phyloP scores from a whole-genome alignment of 768 basidiomycete genomes.

The Mycena amicta region DNA sequence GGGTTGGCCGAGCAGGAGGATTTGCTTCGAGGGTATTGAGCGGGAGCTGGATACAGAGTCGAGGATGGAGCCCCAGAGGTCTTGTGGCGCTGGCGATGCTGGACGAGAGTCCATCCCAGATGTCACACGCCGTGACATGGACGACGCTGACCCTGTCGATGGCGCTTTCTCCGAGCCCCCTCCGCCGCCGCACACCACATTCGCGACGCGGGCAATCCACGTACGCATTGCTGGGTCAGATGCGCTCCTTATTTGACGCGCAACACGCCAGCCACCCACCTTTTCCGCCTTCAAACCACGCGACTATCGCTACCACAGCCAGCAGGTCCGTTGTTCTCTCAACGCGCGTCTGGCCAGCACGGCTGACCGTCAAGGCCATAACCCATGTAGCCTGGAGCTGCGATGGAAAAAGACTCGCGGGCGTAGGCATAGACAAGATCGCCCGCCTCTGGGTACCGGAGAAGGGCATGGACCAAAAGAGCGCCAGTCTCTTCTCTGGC shows the following conservation, averaged over 20 bases:
- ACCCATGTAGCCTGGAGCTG: constrained; percentile 84
- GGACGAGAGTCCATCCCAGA: constrained; percentile 46
- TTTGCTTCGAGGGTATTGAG: constrained; percentile 83
- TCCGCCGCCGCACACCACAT: constrained; percentile 73
- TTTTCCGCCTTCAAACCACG: constrained; percentile 82
- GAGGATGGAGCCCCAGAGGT: constrained; percentile 92
- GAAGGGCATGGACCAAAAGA: constrained; percentile 72
- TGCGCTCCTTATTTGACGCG: constrained; percentile 6
- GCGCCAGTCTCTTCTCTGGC: constrained; percentile 65
- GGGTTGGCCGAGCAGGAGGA: constrained; percentile 82
- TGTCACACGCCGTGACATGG: not conserved
- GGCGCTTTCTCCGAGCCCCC: constrained; percentile 54
- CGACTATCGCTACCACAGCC: constrained; percentile 66
- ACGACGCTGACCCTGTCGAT: constrained; percentile 50
- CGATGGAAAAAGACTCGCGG: constrained; percentile 79
- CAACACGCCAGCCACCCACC: constrained; percentile 59
- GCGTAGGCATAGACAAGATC: constrained; percentile 81
- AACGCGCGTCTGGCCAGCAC: too few relatives aligned
- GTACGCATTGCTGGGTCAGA: constrained; percentile 46
- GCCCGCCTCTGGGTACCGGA: constrained; percentile 79
- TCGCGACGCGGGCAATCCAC: constrained; percentile 70
- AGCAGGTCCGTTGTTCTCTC: too few relatives aligned
- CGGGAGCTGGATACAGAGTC: constrained; percentile 83
- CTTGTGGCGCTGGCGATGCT: constrained; percentile 75
- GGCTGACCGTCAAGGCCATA: too few relatives aligned